Percentiles rank a stretch among this genome's conserved stretches.
Conservation (phyloP, 2,329 filamentous ascomycete genomes). For the Fusarium irregulare region DNA sequence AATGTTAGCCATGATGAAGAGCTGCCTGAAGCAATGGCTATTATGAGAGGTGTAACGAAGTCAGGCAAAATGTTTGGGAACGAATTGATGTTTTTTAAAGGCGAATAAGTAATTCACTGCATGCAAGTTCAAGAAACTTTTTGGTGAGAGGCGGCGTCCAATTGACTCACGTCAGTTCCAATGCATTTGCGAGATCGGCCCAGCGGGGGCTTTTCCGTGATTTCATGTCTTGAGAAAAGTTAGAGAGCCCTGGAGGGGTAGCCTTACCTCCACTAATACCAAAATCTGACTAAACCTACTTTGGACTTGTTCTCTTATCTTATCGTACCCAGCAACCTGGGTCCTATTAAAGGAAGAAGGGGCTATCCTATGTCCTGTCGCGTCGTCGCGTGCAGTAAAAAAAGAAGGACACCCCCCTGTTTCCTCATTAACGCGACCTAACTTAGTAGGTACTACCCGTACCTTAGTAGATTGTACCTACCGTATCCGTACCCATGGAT, state of each 20-base stretch:
- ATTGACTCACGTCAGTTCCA: constrained; percentile 26
- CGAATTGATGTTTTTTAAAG: neutral
- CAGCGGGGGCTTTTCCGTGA: constrained; percentile 16
- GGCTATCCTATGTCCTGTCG: constrained; percentile 12
- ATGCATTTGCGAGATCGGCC: constrained; percentile 22
- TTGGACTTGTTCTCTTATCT: constrained; percentile 26
- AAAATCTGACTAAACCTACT: neutral
- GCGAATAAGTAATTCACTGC: neutral
- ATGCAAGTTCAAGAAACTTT: constrained; percentile 12
- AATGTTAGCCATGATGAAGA: constrained; percentile 29
- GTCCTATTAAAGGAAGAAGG: constrained; percentile 8
- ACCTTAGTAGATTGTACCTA: constrained; percentile 22
- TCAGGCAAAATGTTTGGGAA: neutral
- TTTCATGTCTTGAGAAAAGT: constrained; percentile 1
- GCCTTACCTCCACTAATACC: neutral
- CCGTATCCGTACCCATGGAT: constrained; percentile 8
- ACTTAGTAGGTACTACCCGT: neutral
- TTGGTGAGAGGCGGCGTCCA: neutral
- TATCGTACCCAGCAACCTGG: constrained; percentile 12
- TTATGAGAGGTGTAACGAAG: neutral
- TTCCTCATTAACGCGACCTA: constrained; percentile 32
- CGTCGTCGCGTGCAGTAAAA: constrained; percentile 35
- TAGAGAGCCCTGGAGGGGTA: constrained; percentile 13
- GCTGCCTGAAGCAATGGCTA: neutral
- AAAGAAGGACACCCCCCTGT: constrained; percentile 13